Percentiles rank a stretch among this genome's conserved stretches.
Evolutionary conservation across 805 yeast species (phyloP).

Genomic region (Cyberlindnera mycetangii): DNA sequence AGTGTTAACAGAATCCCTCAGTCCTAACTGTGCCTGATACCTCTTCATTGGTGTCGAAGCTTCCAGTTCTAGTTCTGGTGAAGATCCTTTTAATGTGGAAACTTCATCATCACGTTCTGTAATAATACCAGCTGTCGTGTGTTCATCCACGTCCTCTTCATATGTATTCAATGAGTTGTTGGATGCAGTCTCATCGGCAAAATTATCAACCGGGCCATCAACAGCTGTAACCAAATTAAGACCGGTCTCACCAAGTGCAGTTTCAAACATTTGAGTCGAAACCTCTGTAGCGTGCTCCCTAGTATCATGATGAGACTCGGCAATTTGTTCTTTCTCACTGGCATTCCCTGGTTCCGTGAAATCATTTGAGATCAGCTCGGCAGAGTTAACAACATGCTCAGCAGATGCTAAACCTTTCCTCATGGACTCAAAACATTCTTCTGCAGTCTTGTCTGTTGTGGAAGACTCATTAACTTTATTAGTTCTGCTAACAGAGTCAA

Average conservation of each 20-base stretch:
- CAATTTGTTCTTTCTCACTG: not conserved
- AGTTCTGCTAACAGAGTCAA: no score
- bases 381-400: not conserved
- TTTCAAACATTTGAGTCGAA: slow-evolving; percentile 13
- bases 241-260: slow-evolving; percentile 17
- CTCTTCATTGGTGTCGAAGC: slow-evolving; percentile 7
- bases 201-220: slow-evolving; percentile 8
- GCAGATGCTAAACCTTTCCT: not conserved
- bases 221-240: slow-evolving; percentile 12
- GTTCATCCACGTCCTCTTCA: not conserved
- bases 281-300: not conserved
- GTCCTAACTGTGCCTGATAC: not conserved
- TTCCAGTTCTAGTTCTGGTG: not conserved
- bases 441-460: slow-evolving; percentile 6
- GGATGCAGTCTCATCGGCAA: slow-evolving; percentile 1
- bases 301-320: not conserved
- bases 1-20: not conserved
- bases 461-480: not conserved
- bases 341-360: not conserved
- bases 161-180: not conserved
- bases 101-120: not conserved
- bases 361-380: not conserved
- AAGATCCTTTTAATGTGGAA: not conserved
- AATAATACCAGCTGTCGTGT: not conserved
- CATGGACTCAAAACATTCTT: slow-evolving; percentile 2